These are phyloP conservation scores for Fonticula alba DNA, from an alignment of 78 protist genomes.

Conservation along the genomic window DNA sequence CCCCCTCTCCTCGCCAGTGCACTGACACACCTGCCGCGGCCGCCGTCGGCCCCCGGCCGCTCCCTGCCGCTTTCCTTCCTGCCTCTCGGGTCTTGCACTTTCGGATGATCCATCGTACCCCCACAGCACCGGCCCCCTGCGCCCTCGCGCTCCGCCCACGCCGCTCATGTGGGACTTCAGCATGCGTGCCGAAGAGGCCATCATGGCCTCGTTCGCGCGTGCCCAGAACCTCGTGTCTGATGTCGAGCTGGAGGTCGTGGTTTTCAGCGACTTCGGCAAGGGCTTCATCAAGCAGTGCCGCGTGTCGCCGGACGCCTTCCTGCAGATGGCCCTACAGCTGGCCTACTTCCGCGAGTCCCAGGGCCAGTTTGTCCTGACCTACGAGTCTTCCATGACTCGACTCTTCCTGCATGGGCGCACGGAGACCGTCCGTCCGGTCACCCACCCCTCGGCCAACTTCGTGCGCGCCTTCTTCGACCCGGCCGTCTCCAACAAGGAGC, in stretches of 20 bases:
- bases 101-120: no score
- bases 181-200: no score
- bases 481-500: not conserved
- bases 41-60: no score
- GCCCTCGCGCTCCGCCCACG: no score
- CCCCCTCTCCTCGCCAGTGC: no score
- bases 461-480: not conserved
- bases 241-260: not conserved
- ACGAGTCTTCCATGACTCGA: constrained; percentile 43
- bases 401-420: constrained; percentile 27
- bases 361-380: constrained; percentile 10
- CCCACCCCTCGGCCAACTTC: not conserved
- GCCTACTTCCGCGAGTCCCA: constrained; percentile 9
- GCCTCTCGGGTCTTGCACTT: no score
- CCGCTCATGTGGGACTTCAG: no score
- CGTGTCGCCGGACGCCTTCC: constrained; percentile 35
- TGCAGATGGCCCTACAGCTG: constrained; percentile 38
- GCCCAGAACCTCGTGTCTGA: no score
- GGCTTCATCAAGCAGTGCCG: constrained; percentile 10
- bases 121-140: no score
- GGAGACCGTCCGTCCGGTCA: constrained; percentile 22
- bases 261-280: not conserved
- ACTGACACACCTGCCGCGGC: no score
- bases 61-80: no score
- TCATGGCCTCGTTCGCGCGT: no score